Conservation (phyloP, 23 red algal genomes). For the Gracilariopsis chorda region DNA sequence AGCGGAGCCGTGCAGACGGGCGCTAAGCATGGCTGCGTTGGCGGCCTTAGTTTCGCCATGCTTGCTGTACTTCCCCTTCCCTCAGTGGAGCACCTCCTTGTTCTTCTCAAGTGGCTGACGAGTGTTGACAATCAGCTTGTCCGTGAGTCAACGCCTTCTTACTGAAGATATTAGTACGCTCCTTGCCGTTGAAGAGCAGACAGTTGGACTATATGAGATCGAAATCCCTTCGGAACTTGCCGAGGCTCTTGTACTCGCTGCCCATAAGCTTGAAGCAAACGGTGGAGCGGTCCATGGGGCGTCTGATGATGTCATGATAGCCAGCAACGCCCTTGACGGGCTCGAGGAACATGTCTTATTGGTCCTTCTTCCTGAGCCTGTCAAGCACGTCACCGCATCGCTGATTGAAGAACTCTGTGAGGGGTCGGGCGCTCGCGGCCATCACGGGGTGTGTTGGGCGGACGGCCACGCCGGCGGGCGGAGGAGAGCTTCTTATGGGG, state of each 20-base stretch:
- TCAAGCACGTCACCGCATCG: constrained; percentile 70
- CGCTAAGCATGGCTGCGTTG: constrained; percentile 14
- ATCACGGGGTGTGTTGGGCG: constrained; percentile 37
- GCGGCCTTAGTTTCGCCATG: constrained; percentile 22
- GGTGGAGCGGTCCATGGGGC: constrained; percentile 74
- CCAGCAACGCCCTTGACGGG: constrained; percentile 67
- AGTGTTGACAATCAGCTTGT: constrained; percentile 69
- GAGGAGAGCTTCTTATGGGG: constrained; percentile 9
- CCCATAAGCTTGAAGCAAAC: constrained; percentile 63
- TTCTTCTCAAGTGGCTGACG: constrained; percentile 53
- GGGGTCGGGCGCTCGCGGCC: constrained; percentile 31
- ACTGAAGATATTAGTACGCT: constrained; percentile 66
- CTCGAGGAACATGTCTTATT: constrained; percentile 60
- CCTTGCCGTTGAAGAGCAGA: constrained; percentile 77
- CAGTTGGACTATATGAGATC: constrained; percentile 83
- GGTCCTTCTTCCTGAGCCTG: constrained; percentile 67
- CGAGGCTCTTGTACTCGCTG: constrained; percentile 56
- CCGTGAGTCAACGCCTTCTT: constrained; percentile 58
- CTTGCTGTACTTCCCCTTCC: constrained; percentile 61
- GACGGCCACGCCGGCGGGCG: constrained; percentile 25
- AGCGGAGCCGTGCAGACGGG: not conserved
- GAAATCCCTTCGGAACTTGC: constrained; percentile 65
- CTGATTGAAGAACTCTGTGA: constrained; percentile 40
- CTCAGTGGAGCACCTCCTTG: constrained; percentile 25
- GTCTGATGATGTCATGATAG: constrained; percentile 63